Evolutionary conservation across 768 basidiomycete species (phyloP).

Genomic region (Rhizopogon rudus): DNA sequence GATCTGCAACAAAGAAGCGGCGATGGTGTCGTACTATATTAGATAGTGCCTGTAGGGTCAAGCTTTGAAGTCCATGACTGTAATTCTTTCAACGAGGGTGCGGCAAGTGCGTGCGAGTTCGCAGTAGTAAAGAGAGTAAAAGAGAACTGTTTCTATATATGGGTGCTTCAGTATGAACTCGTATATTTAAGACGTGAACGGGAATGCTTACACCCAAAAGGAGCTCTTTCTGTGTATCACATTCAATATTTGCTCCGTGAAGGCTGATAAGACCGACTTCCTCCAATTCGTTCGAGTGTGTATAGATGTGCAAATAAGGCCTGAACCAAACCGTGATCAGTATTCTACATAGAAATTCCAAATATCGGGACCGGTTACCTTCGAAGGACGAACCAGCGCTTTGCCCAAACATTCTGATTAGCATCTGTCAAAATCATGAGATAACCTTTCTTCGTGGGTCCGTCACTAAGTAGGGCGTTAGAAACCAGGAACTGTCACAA

Average conservation of each 20-base stretch:
- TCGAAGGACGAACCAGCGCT: constrained; percentile 81
- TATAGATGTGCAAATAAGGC: constrained; percentile 87
- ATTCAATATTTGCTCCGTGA: constrained; percentile 78
- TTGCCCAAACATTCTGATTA: constrained; percentile 74
- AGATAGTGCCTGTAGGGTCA: constrained; percentile 70
- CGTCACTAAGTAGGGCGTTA: constrained; percentile 47
- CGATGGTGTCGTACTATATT: constrained; percentile 20
- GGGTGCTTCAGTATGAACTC: constrained; percentile 3
- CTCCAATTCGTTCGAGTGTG: constrained; percentile 78
- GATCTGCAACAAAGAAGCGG: neutral
- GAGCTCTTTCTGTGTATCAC: constrained; percentile 82
- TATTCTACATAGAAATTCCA: neutral
- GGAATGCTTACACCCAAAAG: constrained; percentile 68
- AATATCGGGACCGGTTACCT: constrained; percentile 41
- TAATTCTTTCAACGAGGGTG: constrained; percentile 76
- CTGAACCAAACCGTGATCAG: constrained; percentile 34
- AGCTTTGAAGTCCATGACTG: constrained; percentile 81
- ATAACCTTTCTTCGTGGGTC: constrained; percentile 79
- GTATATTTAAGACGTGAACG: neutral
- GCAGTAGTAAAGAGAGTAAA: constrained; percentile 91
- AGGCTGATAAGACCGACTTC: constrained; percentile 83
- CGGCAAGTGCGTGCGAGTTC: constrained; percentile 87
- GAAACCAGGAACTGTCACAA: neutral
- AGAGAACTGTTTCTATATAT: constrained; percentile 66
- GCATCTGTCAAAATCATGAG: constrained; percentile 80